A percentile compares a stretch with the other conserved stretches of the same genome.
phyloP scores from a whole-genome alignment of 371 early-diverging fungal genomes.

The Rhizomucor pusillus region DNA sequence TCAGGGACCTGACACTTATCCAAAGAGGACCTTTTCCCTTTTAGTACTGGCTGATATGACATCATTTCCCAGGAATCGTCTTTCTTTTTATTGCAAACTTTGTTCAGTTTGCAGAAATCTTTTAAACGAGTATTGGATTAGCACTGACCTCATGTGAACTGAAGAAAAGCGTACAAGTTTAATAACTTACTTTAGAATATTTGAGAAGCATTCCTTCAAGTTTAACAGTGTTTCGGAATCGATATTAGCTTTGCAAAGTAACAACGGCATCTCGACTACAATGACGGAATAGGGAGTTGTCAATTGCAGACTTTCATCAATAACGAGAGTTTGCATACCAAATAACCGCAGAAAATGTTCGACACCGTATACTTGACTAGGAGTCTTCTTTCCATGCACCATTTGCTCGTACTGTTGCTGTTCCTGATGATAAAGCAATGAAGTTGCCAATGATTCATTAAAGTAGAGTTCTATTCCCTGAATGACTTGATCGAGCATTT shows the following conservation, averaged over 20 bases:
- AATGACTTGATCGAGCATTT: slow-evolving; percentile 78
- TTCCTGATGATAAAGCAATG: slow-evolving; percentile 93
- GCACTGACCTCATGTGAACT: too few species aligned
- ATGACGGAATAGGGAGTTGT: background rate
- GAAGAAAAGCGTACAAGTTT: too few species aligned
- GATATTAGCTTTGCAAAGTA: slow-evolving; percentile 8
- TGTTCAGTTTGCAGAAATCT: too few species aligned
- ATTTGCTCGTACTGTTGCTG: slow-evolving; percentile 85
- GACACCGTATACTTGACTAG: slow-evolving; percentile 91
- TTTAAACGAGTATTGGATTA: too few species aligned
- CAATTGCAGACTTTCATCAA: too few species aligned
- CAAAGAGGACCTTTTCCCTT: too few species aligned
- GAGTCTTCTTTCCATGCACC: slow-evolving; percentile 60
- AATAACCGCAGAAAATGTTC: slow-evolving; percentile 94
- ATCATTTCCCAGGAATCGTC: background rate
- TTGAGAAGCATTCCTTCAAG: too few species aligned
- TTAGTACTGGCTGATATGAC: background rate
- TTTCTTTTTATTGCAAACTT: too few species aligned
- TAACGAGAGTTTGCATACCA: slow-evolving; percentile 52
- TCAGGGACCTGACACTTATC: too few species aligned
- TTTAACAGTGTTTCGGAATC: slow-evolving; percentile 3
- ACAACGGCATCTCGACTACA: slow-evolving; percentile 11
- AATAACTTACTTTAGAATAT: too few species aligned
- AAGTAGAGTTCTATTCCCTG: slow-evolving; percentile 89
- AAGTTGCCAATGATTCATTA: slow-evolving; percentile 86